Conservation (phyloP, 352 stramenopile genomes). For the Phytophthora constricta region DNA sequence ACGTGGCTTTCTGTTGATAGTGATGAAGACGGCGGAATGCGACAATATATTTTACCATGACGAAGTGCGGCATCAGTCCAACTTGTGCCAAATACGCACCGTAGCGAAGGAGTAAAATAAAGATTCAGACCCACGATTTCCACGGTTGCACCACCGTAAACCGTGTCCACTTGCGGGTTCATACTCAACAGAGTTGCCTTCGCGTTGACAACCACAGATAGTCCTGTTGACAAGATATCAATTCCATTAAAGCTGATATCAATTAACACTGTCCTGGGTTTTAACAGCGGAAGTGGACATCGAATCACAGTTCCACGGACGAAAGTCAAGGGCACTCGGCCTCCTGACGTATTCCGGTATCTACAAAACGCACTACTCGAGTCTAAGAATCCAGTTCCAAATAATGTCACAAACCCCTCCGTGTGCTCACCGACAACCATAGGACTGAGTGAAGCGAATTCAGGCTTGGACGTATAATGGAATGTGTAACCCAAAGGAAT, state of each 20-base stretch:
- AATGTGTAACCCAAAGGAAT: slow-evolving; percentile 35
- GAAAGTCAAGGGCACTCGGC: slow-evolving; percentile 17
- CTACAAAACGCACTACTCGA: slow-evolving; percentile 31
- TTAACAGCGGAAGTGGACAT: slow-evolving; percentile 35
- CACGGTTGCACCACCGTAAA: slow-evolving; percentile 41
- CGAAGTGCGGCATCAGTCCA: slow-evolving; percentile 27
- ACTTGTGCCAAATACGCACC: slow-evolving; percentile 44
- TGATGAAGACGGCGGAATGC: slow-evolving; percentile 23
- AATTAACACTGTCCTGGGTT: slow-evolving; percentile 27
- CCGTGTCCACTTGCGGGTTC: slow-evolving; percentile 35
- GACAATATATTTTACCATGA: slow-evolving; percentile 35
- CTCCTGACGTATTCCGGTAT: slow-evolving; percentile 17
- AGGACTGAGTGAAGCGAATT: slow-evolving; percentile 33
- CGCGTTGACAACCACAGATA: slow-evolving; percentile 28
- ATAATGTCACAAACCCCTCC: slow-evolving; percentile 36
- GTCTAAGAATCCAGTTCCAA: slow-evolving; percentile 43
- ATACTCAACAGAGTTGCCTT: slow-evolving; percentile 37
- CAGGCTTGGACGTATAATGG: slow-evolving; percentile 29
- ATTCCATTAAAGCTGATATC: slow-evolving; percentile 44
- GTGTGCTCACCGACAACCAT: slow-evolving; percentile 31
- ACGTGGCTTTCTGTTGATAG: slow-evolving; percentile 10
- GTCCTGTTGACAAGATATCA: slow-evolving; percentile 15
- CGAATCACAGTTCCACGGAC: slow-evolving; percentile 27
- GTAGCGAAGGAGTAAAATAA: slow-evolving; percentile 31
- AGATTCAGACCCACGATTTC: slow-evolving; percentile 44